Evolutionary conservation across 441 rosid species (phyloP).

Genomic region (Theobroma grandiflorum): DNA sequence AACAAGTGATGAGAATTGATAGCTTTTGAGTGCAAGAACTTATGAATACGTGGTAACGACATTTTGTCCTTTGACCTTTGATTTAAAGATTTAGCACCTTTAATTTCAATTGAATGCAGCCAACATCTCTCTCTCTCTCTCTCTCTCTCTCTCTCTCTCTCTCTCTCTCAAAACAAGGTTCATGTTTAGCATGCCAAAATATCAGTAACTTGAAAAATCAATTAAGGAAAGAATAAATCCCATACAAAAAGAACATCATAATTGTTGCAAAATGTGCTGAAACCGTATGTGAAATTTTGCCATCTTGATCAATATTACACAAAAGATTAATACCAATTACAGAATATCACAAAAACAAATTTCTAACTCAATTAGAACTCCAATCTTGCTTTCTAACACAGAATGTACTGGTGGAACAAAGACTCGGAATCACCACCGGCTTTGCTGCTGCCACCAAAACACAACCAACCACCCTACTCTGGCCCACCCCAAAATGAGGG

Average conservation of each 20-base stretch:
- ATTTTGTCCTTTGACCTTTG: no score
- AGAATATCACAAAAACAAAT: constrained; percentile 5
- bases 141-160: no score
- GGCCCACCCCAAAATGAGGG: background rate
- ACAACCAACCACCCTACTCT: background rate
- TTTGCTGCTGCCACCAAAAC: background rate
- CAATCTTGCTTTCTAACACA: constrained; percentile 17
- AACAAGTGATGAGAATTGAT: no score
- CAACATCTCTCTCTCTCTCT: no score
- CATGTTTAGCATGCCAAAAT: background rate
- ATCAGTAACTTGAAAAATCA: background rate
- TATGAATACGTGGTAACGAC: no score
- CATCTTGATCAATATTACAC: constrained; percentile 6
- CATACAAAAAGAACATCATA: background rate
- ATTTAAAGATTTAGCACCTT: no score
- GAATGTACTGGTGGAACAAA: constrained; percentile 4
- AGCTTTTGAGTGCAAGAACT: no score
- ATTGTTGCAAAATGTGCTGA: background rate
- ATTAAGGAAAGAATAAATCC: background rate
- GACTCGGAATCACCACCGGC: background rate
- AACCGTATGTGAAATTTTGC: background rate
- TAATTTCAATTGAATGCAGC: no score
- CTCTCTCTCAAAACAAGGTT: no score
- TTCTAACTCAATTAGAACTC: constrained; percentile 19
- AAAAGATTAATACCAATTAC: constrained; percentile 20